Base-by-base conservation (phyloP, 495 filamentous ascomycete genomes). In the Lindgomyces ingoldianus region DNA sequence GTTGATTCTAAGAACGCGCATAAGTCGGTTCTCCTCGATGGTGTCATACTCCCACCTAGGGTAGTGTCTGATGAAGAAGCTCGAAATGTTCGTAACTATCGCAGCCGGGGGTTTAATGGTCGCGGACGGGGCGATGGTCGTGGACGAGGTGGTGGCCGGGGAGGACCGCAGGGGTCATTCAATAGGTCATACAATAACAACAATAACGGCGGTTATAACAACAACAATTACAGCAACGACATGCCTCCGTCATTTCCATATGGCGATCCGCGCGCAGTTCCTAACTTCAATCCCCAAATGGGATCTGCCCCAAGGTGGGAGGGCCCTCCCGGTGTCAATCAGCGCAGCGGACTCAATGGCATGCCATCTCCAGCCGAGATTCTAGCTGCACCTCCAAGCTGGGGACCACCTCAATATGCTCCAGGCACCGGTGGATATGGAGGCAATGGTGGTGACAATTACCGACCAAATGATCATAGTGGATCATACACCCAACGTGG, bases 21-120 rank as follows among this genome's bases (percentile, higher is more conserved):
- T 77, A 97, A 96, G 70, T 96, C 93, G 8, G 94, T 95, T 90
- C 82, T 99, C 24, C 81, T 99, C 53, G 86, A 90, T 2, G 95
- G 94, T 8, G 85, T 93, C 45, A 85, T 88, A 66, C 82, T 92
- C 52, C 78, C 85, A 0, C 76, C 80, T 1, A 85, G 89, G 9
- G 88, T 85, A 2, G 81, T 99, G 1, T 85, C 88, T 66, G 78
- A 83, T 19, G 80, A 75, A 49, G 95, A 99, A 70, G 86, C 89
- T 10, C 85, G 84, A 69, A 80, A 78, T 33, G 86, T 85, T 54
- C 81, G 84, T 2, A 74, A 79, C 21, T 78, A 57, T 12, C 41
- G 80, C 46, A 76, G 76, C 30, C n/a, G n/a, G n/a, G 70, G 71
- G n/a, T 64, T 65, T n/a, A 61, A 74, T 25, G 62, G 76, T 57